Evolutionary conservation across 2,329 filamentous ascomycete genomes (phyloP).

Genomic region (Penicillium rolfsii): DNA sequence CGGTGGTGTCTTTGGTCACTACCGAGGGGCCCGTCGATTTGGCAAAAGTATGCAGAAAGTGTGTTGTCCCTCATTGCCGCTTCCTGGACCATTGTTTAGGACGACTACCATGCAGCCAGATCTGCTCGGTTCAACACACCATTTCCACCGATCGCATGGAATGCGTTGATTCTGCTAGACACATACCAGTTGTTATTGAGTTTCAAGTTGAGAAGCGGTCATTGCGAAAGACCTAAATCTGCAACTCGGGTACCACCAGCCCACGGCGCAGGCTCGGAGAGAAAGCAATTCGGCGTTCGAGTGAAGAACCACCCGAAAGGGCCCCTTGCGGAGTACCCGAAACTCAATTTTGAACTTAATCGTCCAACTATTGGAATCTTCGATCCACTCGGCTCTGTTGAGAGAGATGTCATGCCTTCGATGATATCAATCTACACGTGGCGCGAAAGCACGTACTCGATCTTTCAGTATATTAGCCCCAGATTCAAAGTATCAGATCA

Average conservation of each 20-base stretch:
- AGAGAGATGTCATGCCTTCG: not conserved
- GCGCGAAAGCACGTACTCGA: not conserved
- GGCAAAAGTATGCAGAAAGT: not conserved
- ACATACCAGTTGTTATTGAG: too few relatives aligned
- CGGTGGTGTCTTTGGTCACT: not conserved
- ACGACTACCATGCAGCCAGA: not conserved
- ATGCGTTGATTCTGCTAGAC: too few relatives aligned
- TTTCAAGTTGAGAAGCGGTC: not conserved
- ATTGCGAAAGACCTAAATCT: not conserved
- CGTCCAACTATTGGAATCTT: not conserved
- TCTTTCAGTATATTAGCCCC: not conserved
- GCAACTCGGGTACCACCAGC: not conserved
- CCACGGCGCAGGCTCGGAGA: not conserved
- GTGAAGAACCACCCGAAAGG: not conserved
- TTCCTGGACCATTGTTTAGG: not conserved
- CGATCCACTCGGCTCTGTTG: not conserved
- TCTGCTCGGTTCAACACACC: not conserved
- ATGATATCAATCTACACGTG: not conserved
- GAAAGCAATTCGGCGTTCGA: not conserved
- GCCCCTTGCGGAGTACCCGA: not conserved
- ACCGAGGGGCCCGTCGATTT: not conserved
- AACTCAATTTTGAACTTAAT: not conserved
- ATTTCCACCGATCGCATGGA: not conserved
- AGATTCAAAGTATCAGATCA: not conserved
- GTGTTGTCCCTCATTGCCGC: not conserved